These are phyloP conservation scores for Paraurostyla sp. DNA, from an alignment of 73 alveolate species.

Conservation along the genomic window DNA sequence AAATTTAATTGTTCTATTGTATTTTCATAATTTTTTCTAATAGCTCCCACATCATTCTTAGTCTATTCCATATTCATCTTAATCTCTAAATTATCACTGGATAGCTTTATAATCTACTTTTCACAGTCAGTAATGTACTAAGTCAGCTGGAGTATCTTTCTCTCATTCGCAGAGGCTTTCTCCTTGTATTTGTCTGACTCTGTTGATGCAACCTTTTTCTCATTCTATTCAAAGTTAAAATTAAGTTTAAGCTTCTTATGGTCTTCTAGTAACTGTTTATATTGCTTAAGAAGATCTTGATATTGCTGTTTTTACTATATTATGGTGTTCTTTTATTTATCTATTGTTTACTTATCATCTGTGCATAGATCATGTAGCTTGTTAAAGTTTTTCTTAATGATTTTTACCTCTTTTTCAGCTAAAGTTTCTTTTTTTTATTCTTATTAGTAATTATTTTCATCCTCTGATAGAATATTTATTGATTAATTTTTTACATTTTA, in stretches of 20 bases:
- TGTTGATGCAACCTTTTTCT: background rate
- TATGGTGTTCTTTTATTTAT: background rate
- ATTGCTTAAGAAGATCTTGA: background rate
- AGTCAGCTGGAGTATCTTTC: background rate
- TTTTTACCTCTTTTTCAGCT: constrained; percentile 43
- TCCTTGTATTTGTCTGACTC: background rate
- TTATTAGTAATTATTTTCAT: background rate
- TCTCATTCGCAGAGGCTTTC: constrained; percentile 25
- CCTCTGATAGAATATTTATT: background rate
- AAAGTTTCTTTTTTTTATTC: background rate
- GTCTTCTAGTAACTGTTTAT: background rate
- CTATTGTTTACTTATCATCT: constrained; percentile 33
- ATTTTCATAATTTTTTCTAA: constrained; percentile 29
- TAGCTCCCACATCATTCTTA: constrained; percentile 31
- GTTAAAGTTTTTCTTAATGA: constrained; percentile 34
- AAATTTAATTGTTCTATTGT: background rate
- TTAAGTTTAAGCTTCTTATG: background rate
- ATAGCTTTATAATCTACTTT: constrained; percentile 3
- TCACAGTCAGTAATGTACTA: constrained; percentile 10
- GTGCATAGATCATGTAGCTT: constrained; percentile 36
- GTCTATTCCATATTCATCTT: constrained; percentile 30
- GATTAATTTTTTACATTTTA: background rate
- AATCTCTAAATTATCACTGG: constrained; percentile 30
- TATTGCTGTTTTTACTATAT: background rate
- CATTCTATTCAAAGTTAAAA: background rate